Evolutionary conservation across 1,139 yeast species (phyloP).

Genomic region (Nadsonia starkeyi-henricii): DNA sequence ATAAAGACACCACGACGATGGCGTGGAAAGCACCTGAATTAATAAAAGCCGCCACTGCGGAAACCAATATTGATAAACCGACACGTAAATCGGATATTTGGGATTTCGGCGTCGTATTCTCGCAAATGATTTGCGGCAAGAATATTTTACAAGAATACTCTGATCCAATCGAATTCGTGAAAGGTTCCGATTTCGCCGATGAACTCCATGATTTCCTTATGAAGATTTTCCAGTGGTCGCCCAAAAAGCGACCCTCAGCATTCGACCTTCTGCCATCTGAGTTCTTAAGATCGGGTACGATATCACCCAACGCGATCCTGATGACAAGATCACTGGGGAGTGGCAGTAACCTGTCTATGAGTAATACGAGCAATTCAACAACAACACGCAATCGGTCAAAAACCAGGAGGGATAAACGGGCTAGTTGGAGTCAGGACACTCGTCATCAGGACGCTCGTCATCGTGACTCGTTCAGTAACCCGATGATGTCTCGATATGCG

Average conservation of each 20-base stretch:
- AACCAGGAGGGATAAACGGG: neutral
- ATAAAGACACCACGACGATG: slow-evolving; percentile 29
- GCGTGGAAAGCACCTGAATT: slow-evolving; percentile 2
- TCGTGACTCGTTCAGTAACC: slow-evolving; percentile 5
- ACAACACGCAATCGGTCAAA: neutral
- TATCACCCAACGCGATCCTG: neutral
- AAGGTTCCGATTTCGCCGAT: slow-evolving; percentile 35
- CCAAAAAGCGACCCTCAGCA: slow-evolving; percentile 66
- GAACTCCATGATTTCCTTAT: slow-evolving; percentile 52
- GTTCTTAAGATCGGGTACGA: slow-evolving; percentile 55
- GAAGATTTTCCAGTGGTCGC: slow-evolving; percentile 49
- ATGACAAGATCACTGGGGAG: neutral
- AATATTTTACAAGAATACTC: slow-evolving; percentile 37
- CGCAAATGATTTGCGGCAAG: slow-evolving; percentile 58
- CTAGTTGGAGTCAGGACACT: slow-evolving; percentile 2
- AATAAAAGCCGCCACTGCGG: too few species aligned
- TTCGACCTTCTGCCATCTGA: slow-evolving; percentile 72
- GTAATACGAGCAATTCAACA: neutral
- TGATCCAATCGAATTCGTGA: slow-evolving; percentile 50
- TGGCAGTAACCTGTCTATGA: neutral
- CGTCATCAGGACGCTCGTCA: slow-evolving; percentile 4
- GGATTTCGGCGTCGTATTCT: slow-evolving; percentile 73
- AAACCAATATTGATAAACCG: slow-evolving; percentile 22
- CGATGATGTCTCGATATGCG: slow-evolving; percentile 39
- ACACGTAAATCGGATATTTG: slow-evolving; percentile 83